Percentiles rank a stretch among this genome's conserved stretches.
Evolutionary conservation across 176 grass and related monocot species (phyloP).

Genomic region (Musa beccarii): DNA sequence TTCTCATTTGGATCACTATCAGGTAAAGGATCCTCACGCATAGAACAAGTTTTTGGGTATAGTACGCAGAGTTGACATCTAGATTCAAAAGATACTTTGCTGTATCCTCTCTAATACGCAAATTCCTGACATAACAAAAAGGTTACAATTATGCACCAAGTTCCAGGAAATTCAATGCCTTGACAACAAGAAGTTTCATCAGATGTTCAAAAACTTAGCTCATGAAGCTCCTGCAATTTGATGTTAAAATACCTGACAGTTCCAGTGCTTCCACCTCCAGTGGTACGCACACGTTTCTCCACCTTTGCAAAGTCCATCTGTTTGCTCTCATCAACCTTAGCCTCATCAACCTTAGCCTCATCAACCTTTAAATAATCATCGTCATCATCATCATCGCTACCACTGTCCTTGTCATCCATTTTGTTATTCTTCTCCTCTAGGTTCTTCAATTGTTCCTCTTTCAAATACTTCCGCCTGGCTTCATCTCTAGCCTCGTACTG

Average conservation of each 20-base stretch:
- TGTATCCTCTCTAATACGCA: constrained; percentile 95
- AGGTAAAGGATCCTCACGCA: constrained; percentile 90
- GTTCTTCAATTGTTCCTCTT: constrained; percentile 91
- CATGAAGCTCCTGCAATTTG: no score
- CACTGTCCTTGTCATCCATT: constrained; percentile 14
- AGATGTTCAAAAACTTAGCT: no score
- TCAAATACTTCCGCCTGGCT: constrained; percentile 80
- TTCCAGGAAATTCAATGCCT: neutral
- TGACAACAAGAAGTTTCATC: neutral
- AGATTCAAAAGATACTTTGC: constrained; percentile 91
- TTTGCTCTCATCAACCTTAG: constrained; percentile 90
- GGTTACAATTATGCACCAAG: neutral
- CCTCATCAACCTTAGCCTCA: constrained; percentile 95
- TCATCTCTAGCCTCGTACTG: constrained; percentile 80
- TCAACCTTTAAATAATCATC: constrained; percentile 80
- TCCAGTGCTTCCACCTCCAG: constrained; percentile 93
- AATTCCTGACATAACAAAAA: constrained; percentile 43
- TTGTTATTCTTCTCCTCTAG: constrained; percentile 70
- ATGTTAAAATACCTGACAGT: constrained; percentile 58
- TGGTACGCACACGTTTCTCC: constrained; percentile 91
- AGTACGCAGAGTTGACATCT: constrained; percentile 91
- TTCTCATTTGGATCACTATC: constrained; percentile 97
- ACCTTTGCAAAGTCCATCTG: constrained; percentile 99
- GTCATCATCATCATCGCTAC: constrained; percentile 45
- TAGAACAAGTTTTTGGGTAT: constrained; percentile 95